Evolutionary conservation across 108 stramenopile species (phyloP), one percentile per base, ranked within the genome.

Genomic region (Hondaea fermentalgiana): DNA sequence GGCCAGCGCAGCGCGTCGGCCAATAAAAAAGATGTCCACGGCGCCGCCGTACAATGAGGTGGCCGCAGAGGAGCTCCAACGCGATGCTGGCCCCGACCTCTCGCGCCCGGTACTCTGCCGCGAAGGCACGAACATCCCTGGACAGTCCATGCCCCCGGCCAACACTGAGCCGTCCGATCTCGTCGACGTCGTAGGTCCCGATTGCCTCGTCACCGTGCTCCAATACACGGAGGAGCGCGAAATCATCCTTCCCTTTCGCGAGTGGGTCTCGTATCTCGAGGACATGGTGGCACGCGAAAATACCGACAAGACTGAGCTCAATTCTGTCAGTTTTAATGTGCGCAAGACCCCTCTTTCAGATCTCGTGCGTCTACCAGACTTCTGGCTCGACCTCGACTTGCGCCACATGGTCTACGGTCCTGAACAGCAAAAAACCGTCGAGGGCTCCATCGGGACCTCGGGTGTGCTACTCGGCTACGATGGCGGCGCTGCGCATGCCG

Each of bases 171-270:
- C 76, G 10, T 53, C 45, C 12, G 76, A 83, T 23, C 28, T 83
- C 28, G 76, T 83, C 3, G 76, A 83, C 25, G 76, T 83, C 19
- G 49, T 83, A 12, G 76, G 76, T 4, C 4, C 49, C 19, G 76
- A 53, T 1, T 6, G 51, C 25, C 76, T 83, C 25, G 76, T 83
- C 19, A 83, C 76, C 19, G 76, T 83, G 45, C 76, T 83, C 12
- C 76, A 83, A 4, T n/a, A 53, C 49, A 83, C 45, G 1, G 76
- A 83, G 76, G 76, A 83, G 76, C 76, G 76, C 49, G 76, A 83
- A 45, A 53, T 83, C 25, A 83, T 83, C 76, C 45, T 83, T 12
- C 51, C 76, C 51, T 83, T 83, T 23, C 19, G 51, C 12, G 76
- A 83, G 49, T 83, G 76, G 76, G 76, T 83, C 23, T 23, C 3